Evolutionary conservation across 352 stramenopile genomes (phyloP), one percentile per base, ranked within the genome.

Genomic region (Aphanomyces euteiches): DNA sequence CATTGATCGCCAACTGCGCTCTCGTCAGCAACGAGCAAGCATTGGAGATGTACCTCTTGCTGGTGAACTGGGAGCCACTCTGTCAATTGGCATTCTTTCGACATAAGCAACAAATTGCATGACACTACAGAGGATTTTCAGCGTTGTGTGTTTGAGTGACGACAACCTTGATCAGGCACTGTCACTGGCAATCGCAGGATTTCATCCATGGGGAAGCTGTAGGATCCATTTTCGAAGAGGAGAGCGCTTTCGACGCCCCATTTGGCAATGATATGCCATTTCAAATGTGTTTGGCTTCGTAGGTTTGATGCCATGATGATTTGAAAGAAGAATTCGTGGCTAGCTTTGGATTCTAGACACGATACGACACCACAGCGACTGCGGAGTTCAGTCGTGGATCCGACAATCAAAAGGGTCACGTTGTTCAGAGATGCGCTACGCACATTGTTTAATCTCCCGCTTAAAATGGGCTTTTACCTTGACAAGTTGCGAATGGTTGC

Each of bases 21-120:
- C 43, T n/a, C 43, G 43, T 50, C 10, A 50, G 43, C 28, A 28
- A 50, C 17, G 10, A 12, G 43, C 43, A 12, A 58, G 10, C 8
- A 58, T 36, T 37, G 15, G 7, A 8, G 2, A 58, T 10, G 17
- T 37, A 61, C 54, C 54, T 61, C 28, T 28, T 7, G 10, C 7
- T 19, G 17, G 19, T 37, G 54, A 7, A 37, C 7, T n/a, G 54
- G 54, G 28, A 61, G 54, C 54, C 54, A 61, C 54, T 61, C 28
- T 3, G 39, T 37, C 54, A 61, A 39, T 37, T 61, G 54, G 21
- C 54, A 61, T 37, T 28, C n/a, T 37, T 13, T 61, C 15, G 54
- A 41, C 19, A 61, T 1, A 7, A 61, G 54, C 6, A 61, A 6
- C 5, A 61, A 41, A 7, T 61, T 37, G 54, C 13, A 37, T n/a